These are phyloP conservation scores for Phytophthora quininea DNA, from an alignment of 352 stramenopile genomes.

Conservation along the genomic window DNA sequence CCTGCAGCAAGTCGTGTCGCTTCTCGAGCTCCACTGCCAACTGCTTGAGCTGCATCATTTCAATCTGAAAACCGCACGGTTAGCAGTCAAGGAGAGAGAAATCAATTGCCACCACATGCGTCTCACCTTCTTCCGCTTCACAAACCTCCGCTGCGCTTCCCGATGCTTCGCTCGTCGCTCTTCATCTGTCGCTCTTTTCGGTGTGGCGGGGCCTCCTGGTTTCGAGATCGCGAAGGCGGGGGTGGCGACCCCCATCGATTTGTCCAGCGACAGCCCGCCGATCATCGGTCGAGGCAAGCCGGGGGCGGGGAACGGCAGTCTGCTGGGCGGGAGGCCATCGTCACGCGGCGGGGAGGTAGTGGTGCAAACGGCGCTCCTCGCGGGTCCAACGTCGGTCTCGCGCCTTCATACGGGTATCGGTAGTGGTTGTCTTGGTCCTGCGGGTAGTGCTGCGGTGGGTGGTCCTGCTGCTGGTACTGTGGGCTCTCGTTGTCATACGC, in stretches of 20 bases:
- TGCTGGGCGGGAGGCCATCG: conserved; percentile 10
- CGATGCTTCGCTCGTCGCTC: conserved; percentile 60
- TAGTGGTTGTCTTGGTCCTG: conserved; percentile 30
- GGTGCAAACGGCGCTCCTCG: conserved; percentile 24
- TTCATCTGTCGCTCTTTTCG: conserved; percentile 47
- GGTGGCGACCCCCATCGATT: conserved; percentile 15
- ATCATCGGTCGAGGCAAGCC: conserved; percentile 30
- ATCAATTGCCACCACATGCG: neutral
- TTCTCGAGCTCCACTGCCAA: conserved; percentile 40
- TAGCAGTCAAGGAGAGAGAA: neutral
- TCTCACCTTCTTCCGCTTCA: conserved; percentile 59
- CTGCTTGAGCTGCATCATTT: conserved; percentile 45
- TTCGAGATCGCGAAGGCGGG: conserved; percentile 18
- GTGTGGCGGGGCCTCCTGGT: conserved; percentile 2
- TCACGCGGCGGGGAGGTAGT: conserved; percentile 24
- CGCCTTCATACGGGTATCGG: conserved; percentile 22
- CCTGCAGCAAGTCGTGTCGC: conserved; percentile 35
- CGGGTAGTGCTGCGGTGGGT: conserved; percentile 10
- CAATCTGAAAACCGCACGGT: conserved; percentile 20
- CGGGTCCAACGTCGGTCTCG: conserved; percentile 15
- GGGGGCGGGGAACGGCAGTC: conserved; percentile 25
- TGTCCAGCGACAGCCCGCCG: conserved; percentile 26
- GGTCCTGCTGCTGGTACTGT: conserved; percentile 15
- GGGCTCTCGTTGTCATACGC: conserved; percentile 12
- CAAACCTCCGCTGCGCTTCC: conserved; percentile 55